Base-by-base conservation (phyloP, 495 filamentous ascomycete species). In the Xylaria flabelliformis region DNA sequence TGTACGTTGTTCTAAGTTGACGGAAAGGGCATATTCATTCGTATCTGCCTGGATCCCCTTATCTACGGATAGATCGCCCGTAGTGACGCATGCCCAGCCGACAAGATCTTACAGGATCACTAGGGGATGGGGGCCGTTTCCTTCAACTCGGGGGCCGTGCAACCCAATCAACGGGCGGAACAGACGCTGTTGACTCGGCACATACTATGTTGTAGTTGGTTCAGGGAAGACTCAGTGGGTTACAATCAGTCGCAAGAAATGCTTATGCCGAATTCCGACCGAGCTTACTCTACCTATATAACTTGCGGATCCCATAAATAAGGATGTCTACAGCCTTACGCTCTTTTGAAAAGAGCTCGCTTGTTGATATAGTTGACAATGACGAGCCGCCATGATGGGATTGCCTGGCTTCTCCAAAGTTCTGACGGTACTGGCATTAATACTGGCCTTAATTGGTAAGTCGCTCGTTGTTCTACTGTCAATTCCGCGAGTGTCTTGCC, bases 371-470 rank as follows among this genome's bases (percentile, higher is more conserved):
- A 53, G 9, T 41, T 29, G 0, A 64, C 34, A 51, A 51, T 63
- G 34, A 50, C 15, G 44, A 51, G 15, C 68, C 32, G 32, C 48
- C 68, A 63, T 15, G 17, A 71, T 64, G 69, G 13, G 24, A 63
- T 64, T 46, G 24, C 29, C 10, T 39, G 51, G 51, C 44, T 61
- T 36, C 39, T 51, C 26, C 41, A 69, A 56, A 58, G 7, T 55
- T 26, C 24, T 69, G 48, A 48, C 21, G n/a, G 36, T 67, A 41
- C 21, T 41, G 15, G 34, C 3, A 19, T 32, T 73, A 32, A 26
- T 61, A 12, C 63, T 73, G 24, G 29, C 63, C 2, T 48, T 73
- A 29, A 53, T 73, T 10, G 71, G 71, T 68, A 39, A 69, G 71
- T 69, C n/a, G 15, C 68, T 12, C 32, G 50, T 29, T 67, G 15